A percentile compares a stretch with the other conserved stretches of the same genome.
These are phyloP conservation scores for Claviceps paspali DNA, from an alignment of 2,329 filamentous ascomycete species.

Conservation along the genomic window DNA sequence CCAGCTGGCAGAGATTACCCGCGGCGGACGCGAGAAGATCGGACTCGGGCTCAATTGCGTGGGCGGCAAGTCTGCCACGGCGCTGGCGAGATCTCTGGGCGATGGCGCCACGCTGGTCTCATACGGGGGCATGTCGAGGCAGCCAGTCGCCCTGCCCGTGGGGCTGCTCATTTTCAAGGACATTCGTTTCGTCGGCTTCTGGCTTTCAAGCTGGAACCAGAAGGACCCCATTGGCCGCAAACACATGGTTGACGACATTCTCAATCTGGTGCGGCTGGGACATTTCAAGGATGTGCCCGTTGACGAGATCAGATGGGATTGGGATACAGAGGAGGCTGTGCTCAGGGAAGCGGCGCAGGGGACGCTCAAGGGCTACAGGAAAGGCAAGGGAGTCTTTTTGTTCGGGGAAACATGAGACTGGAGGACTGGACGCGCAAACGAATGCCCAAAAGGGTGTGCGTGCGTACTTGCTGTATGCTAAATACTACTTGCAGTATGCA, in stretches of 20 bases:
- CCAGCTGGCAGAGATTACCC: constrained; percentile 48
- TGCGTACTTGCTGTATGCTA: too few relatives aligned
- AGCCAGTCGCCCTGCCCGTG: constrained; percentile 69
- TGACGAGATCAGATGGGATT: constrained; percentile 69
- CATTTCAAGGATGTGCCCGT: constrained; percentile 73
- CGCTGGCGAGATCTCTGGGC: constrained; percentile 59
- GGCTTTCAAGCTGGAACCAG: constrained; percentile 84
- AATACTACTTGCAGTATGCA: not conserved
- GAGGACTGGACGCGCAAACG: too few relatives aligned
- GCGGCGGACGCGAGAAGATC: constrained; percentile 54
- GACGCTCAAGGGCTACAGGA: constrained; percentile 68
- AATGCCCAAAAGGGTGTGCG: too few relatives aligned
- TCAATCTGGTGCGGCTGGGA: constrained; percentile 58
- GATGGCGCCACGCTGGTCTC: constrained; percentile 66
- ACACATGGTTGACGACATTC: constrained; percentile 69
- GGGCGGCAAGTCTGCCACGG: constrained; percentile 69
- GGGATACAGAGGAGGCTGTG: constrained; percentile 56
- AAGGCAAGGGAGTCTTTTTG: constrained; percentile 80
- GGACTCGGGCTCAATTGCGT: constrained; percentile 84
- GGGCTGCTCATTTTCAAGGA: constrained; percentile 89
- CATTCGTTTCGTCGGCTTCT: constrained; percentile 79
- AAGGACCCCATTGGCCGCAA: constrained; percentile 57
- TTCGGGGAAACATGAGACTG: constrained; percentile 44
- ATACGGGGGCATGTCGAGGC: constrained; percentile 88
- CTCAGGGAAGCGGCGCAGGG: constrained; percentile 65